These are phyloP conservation scores for Teratosphaeria epicoccoides DNA, from an alignment of 2,329 filamentous ascomycete genomes.

Conservation along the genomic window DNA sequence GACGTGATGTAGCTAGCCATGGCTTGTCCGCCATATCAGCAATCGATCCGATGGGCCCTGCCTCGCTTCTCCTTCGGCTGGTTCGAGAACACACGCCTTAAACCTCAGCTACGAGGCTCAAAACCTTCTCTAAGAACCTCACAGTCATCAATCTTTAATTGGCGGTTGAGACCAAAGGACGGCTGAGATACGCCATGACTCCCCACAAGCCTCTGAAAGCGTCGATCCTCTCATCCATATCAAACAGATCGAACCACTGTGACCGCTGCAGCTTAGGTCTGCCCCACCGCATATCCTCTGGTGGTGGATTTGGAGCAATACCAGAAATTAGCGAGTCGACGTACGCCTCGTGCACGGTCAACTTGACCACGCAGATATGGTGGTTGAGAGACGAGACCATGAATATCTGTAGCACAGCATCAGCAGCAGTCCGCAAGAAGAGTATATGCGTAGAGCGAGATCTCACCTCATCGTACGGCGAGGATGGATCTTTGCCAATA, in stretches of 20 bases:
- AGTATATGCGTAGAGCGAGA: not conserved
- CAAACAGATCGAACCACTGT: slow-evolving; percentile 50
- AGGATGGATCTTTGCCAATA: slow-evolving; percentile 40
- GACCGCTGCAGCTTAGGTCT: slow-evolving; percentile 44
- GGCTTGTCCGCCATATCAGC: no score
- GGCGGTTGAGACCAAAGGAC: not conserved
- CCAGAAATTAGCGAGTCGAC: slow-evolving; percentile 44
- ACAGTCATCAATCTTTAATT: not conserved
- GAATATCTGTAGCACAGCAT: slow-evolving; percentile 38
- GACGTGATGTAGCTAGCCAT: no score
- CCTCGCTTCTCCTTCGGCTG: no score
- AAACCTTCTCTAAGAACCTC: not conserved
- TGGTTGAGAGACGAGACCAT: slow-evolving; percentile 53
- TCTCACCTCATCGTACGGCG: slow-evolving; percentile 38
- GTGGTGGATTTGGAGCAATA: slow-evolving; percentile 17
- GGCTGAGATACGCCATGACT: slow-evolving; percentile 44
- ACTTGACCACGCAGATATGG: slow-evolving; percentile 49
- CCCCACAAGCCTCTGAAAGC: slow-evolving; percentile 49
- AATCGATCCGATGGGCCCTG: no score
- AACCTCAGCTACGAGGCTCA: no score
- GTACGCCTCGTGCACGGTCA: slow-evolving; percentile 48
- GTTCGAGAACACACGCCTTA: no score
- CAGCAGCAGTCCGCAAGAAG: not conserved
- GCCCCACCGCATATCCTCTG: slow-evolving; percentile 35
- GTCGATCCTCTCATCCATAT: slow-evolving; percentile 43